Evolutionary conservation across 208 protist species (phyloP), one percentile per base, ranked within the genome.

Genomic region (Trypanosoma platydactyli): DNA sequence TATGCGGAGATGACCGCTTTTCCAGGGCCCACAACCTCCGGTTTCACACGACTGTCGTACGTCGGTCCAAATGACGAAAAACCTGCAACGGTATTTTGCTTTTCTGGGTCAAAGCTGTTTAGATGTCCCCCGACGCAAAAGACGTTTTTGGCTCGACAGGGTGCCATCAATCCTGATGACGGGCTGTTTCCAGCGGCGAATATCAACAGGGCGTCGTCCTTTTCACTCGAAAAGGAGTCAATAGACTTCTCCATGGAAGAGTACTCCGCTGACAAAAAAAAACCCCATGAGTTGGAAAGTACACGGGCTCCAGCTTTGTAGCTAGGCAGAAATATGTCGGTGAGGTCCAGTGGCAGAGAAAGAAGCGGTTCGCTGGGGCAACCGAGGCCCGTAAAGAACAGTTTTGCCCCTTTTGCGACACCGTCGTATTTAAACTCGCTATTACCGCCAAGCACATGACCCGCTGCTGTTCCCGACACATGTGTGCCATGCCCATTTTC

Each of bases 231-330:
- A 59, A 83, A 89, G 7, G 41, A 16, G 76, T 97, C 92, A n/a
- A 91, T 73, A 54, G 71, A 54, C 57, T 75, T 71, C 64, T 94
- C 86, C n/a, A 87, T 60, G 15, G 80, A 73, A 1, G 73, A 65
- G 71, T 97, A 96, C 60, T 60, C 50, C 12, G 65, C 30, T 6
- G 15, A 40, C 20, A 45, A 59, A n/a, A 50, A 49, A 49, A 86
- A 80, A 30, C 94, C 94, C 89, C 90, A 96, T 18, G 91, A 97
- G 77, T 97, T 97, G 64, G 80, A 87, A 27, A 79, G 87, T 24
- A 97, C 82, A 49, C 83, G 79, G 5, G 91, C 90, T 1, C 90
- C 92, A 1, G 48, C 64, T 13, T 48, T 51, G 69, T 91, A 91
- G 24, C 79, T 79, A 12, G 78, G 53, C 3, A n/a, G 33, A 67